These are phyloP conservation scores for Yarrowia divulgata DNA, from an alignment of 805 yeast species.

Conservation along the genomic window DNA sequence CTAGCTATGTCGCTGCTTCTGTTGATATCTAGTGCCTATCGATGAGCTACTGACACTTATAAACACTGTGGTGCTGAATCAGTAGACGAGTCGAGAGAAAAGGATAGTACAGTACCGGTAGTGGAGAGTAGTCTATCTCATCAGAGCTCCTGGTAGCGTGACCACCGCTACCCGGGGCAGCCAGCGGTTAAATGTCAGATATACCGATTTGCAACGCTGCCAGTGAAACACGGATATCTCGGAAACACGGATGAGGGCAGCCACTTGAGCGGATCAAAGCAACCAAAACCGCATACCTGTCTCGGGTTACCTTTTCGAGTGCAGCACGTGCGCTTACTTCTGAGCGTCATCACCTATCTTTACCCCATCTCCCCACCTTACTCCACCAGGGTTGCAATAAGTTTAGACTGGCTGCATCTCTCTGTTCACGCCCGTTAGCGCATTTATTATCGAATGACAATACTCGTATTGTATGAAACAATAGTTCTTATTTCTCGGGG, in stretches of 20 bases:
- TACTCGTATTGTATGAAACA: background rate
- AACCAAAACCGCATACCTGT: background rate
- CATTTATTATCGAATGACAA: background rate
- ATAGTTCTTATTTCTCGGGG: background rate
- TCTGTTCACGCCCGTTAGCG: no score
- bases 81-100: background rate
- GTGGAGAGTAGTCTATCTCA: background rate
- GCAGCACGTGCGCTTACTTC: background rate
- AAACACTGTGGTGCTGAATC: background rate
- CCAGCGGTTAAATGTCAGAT: background rate
- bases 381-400: background rate
- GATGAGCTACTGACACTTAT: background rate
- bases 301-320: background rate
- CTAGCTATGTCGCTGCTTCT: no score
- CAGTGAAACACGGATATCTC: conserved; percentile 1
- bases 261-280: background rate
- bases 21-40: no score
- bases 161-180: background rate
- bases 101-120: no score
- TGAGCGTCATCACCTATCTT: background rate
- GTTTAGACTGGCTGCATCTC: no score
- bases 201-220: background rate
- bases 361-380: background rate
- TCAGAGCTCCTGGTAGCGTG: background rate
- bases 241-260: background rate